Evolutionary conservation across 2,329 filamentous ascomycete species (phyloP).

Genomic region (Pseudogymnoascus sp.): DNA sequence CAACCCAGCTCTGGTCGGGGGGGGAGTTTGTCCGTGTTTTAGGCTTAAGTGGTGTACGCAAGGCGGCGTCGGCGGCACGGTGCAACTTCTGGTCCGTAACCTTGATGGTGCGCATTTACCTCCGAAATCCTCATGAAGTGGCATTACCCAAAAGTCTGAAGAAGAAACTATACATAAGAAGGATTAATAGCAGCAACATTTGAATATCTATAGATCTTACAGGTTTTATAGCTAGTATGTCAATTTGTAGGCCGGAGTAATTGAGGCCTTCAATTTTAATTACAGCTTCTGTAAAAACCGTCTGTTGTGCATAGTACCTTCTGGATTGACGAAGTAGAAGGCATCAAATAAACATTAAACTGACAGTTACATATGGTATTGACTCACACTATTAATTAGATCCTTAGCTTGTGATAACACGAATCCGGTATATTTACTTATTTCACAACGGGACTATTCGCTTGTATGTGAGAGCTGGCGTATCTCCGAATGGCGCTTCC

Average conservation of each 20-base stretch:
- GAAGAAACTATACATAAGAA: background rate
- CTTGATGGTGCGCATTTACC: too few species aligned
- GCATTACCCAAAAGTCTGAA: background rate
- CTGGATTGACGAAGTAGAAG: conserved; percentile 87
- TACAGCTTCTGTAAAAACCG: background rate
- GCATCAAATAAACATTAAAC: conserved; percentile 35
- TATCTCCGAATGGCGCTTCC: conserved; percentile 94
- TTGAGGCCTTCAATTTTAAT: background rate
- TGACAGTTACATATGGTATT: background rate
- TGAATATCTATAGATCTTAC: background rate
- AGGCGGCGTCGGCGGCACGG: background rate
- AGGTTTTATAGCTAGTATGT: background rate
- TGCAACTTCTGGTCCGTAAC: background rate
- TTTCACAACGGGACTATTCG: conserved; percentile 81
- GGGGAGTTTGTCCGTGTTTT: background rate
- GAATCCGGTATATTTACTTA: conserved; percentile 85
- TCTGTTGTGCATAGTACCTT: conserved; percentile 50
- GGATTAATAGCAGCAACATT: background rate
- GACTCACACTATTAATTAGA: conserved; percentile 75
- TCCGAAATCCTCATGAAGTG: too few species aligned
- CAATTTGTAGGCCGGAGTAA: background rate
- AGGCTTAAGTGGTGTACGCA: background rate
- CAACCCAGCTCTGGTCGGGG: background rate
- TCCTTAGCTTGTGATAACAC: conserved; percentile 83
- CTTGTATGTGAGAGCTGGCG: conserved; percentile 84